Conservation (phyloP, 495 filamentous ascomycete genomes). For the Glonium stellatum region DNA sequence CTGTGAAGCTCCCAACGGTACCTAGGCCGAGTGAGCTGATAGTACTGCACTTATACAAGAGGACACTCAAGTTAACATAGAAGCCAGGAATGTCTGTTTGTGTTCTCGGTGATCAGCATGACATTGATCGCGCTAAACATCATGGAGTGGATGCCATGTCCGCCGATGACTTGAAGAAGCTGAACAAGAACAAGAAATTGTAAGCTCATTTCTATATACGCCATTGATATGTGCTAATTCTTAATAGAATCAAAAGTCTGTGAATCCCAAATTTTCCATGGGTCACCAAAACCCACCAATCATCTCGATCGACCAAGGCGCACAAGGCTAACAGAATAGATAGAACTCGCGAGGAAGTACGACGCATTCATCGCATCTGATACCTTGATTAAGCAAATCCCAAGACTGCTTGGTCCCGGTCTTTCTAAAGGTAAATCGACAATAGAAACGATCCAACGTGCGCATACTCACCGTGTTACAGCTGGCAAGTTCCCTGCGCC, state of each 20-base stretch:
- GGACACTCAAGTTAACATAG: too few species aligned
- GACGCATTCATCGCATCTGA: conserved; percentile 98
- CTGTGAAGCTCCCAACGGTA: conserved; percentile 83
- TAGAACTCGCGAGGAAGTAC: conserved; percentile 94
- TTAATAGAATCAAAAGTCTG: conserved; percentile 65
- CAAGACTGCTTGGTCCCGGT: conserved; percentile 96
- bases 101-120: conserved; percentile 97
- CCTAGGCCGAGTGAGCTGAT: conserved; percentile 56
- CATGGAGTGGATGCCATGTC: conserved; percentile 96
- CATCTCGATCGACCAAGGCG: neutral
- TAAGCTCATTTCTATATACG: too few species aligned
- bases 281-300: too few species aligned
- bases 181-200: conserved; percentile 99
- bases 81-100: conserved; percentile 75
- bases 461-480: conserved; percentile 36
- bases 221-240: too few species aligned
- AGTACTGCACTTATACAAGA: too few species aligned
- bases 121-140: conserved; percentile 99
- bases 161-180: conserved; percentile 97
- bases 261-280: neutral
- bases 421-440: conserved; percentile 78
- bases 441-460: conserved; percentile 1
- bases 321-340: neutral
- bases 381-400: conserved; percentile 96
- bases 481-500: conserved; percentile 99